Evolutionary conservation across 176 grass and related monocot species (phyloP), one percentile per base, ranked within the genome.

Genomic region (Raddia guianensis): DNA sequence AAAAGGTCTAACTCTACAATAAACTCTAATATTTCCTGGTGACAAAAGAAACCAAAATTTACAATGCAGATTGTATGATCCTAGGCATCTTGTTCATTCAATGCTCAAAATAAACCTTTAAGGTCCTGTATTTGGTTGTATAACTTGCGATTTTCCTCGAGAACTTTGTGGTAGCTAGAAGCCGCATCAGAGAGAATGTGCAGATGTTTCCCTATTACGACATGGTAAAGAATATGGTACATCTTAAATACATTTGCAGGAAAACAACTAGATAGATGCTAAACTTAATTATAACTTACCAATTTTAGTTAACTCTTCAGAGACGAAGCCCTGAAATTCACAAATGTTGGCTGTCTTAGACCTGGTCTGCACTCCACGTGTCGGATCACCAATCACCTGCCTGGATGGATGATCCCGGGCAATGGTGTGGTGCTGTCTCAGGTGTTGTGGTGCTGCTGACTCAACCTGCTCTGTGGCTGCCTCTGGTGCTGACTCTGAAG

Each of bases 21-120:
- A 94, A 27, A 94, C 95, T 85, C 95, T 98, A 87, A 98, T 98
- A 72, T 94, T 97, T 92, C 94, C 94, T 97, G 71, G 35, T 83
- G 49, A 84, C 16, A 76, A 81, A 79, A 85, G 18, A 57, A 70
- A 85, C 37, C 45, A 66, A 67, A 35, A 27, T 72, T 68, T 85
- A 44, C 51, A 55, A 63, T 77, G 12, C 63, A 80, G 13, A 76
- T 48, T n/a, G n/a, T 76, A 64, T n/a, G 33, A 69, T 71, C 70
- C 2, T 65, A 34, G 21, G 37, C 60, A 61, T 48, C 7, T 53
- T 20, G 40, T 53, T 89, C 48, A 33, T 84, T 74, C 19, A 46
- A 47, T 33, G 10, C 19, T 37, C 47, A 83, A 62, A 58, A 50
- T 63, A 44, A 87, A 98, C 95, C 95, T 98, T 93, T 94, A 82